Conservation (phyloP, 148 eudicot genomes). For the Rheum nobile region DNA sequence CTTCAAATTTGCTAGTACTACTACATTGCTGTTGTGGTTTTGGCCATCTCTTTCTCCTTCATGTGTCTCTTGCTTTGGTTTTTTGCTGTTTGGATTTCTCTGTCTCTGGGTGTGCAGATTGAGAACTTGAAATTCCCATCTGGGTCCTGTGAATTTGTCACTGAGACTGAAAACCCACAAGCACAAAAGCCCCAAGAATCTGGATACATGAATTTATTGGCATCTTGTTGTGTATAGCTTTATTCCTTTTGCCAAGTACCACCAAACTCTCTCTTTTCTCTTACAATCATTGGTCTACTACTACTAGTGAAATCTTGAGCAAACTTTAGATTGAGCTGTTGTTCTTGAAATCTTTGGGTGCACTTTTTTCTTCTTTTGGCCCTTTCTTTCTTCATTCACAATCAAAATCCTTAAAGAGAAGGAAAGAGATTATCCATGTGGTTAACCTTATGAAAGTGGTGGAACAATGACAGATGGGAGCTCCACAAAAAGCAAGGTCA, state of each 20-base stretch:
- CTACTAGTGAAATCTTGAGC: background rate
- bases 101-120: too few relatives aligned
- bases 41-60: constrained; percentile 16
- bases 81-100: constrained; percentile 7
- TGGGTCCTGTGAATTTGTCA: background rate
- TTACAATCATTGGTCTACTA: background rate
- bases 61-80: constrained; percentile 11
- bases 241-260: background rate
- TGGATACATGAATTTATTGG: background rate
- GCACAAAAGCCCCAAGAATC: too few relatives aligned
- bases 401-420: too few relatives aligned
- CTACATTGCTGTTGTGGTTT: background rate
- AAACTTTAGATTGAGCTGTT: background rate
- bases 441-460: background rate
- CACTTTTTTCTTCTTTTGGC: background rate
- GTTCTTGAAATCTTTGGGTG: background rate
- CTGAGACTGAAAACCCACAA: background rate
- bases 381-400: background rate
- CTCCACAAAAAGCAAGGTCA: constrained; percentile 4
- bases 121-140: background rate
- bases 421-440: background rate
- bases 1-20: constrained; percentile 2
- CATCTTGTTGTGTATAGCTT: background rate
- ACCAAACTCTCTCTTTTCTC: background rate
- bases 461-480: constrained; percentile 6